phyloP scores from a whole-genome alignment of 2,329 filamentous ascomycete genomes.

The Fusarium sp. region DNA sequence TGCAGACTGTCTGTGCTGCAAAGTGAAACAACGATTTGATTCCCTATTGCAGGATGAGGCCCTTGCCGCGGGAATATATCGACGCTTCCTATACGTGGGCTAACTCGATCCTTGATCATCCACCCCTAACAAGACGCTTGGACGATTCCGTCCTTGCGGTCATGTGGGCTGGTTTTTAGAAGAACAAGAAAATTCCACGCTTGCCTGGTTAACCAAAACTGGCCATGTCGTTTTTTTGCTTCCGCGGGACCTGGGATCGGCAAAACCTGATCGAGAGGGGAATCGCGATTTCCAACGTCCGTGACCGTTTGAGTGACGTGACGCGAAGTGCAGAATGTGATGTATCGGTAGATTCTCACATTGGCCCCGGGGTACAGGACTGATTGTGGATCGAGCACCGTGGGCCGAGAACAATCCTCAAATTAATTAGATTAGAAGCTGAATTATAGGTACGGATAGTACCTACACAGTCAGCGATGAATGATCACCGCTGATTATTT shows the following conservation, averaged over 20 bases:
- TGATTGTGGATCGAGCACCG: slow-evolving; percentile 8
- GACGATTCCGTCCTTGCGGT: slow-evolving; percentile 26
- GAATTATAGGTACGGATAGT: slow-evolving; percentile 15
- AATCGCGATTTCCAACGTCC: neutral
- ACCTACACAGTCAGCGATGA: neutral
- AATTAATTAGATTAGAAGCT: slow-evolving; percentile 22
- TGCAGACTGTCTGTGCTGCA: neutral
- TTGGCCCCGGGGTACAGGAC: neutral
- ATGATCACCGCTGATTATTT: neutral
- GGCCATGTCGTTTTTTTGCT: neutral
- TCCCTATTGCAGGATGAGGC: neutral
- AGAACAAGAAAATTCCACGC: neutral
- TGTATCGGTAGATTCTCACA: slow-evolving; percentile 9
- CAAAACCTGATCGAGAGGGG: neutral
- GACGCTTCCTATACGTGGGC: slow-evolving; percentile 40
- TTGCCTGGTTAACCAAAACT: neutral
- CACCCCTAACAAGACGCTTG: slow-evolving; percentile 9
- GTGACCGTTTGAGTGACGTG: slow-evolving; percentile 9
- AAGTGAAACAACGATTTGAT: slow-evolving; percentile 28
- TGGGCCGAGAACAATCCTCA: slow-evolving; percentile 4
- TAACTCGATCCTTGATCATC: slow-evolving; percentile 22
- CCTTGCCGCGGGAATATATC: slow-evolving; percentile 21
- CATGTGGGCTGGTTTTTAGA: slow-evolving; percentile 34
- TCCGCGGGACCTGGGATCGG: neutral
- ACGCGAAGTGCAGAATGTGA: neutral